These are phyloP conservation scores for Mycena chlorophos DNA, from an alignment of 768 basidiomycete genomes.

Conservation along the genomic window DNA sequence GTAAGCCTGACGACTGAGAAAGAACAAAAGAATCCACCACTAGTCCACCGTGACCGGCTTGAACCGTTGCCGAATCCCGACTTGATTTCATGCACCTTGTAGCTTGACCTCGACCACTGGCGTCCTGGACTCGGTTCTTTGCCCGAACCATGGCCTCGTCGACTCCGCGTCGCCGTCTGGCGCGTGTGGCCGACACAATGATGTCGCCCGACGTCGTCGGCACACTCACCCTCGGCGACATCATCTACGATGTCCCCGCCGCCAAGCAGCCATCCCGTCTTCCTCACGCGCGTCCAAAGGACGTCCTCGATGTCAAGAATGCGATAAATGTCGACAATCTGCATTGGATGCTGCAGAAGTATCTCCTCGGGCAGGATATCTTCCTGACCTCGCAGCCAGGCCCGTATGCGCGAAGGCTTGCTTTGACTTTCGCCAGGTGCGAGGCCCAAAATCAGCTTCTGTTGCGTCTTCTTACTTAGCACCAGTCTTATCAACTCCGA, in stretches of 20 bases:
- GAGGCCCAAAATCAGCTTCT: conserved; percentile 7
- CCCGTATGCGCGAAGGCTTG: conserved; percentile 62
- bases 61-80: too few relatives aligned
- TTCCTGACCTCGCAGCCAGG: conserved; percentile 69
- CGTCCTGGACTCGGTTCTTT: too few relatives aligned
- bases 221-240: conserved; percentile 56
- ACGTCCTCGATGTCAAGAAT: conserved; percentile 53
- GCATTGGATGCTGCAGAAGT: conserved; percentile 69
- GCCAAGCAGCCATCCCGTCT: conserved; percentile 51
- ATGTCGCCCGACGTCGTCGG: conserved; percentile 47
- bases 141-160: conserved; percentile 27
- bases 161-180: conserved; percentile 48
- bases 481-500: conserved; percentile 60
- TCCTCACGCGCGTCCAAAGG: conserved; percentile 37
- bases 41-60: background rate
- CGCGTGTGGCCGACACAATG: conserved; percentile 47
- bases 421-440: conserved; percentile 67
- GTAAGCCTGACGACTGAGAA: too few relatives aligned
- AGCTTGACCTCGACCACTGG: background rate
- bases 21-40: too few relatives aligned
- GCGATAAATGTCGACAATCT: conserved; percentile 56
- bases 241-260: conserved; percentile 54
- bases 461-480: background rate
- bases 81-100: background rate
- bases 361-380: conserved; percentile 64